A percentile compares a stretch with the other conserved stretches of the same genome.
Evolutionary conservation across 805 yeast species (phyloP).

Genomic region (Metschnikowia corniflorae): DNA sequence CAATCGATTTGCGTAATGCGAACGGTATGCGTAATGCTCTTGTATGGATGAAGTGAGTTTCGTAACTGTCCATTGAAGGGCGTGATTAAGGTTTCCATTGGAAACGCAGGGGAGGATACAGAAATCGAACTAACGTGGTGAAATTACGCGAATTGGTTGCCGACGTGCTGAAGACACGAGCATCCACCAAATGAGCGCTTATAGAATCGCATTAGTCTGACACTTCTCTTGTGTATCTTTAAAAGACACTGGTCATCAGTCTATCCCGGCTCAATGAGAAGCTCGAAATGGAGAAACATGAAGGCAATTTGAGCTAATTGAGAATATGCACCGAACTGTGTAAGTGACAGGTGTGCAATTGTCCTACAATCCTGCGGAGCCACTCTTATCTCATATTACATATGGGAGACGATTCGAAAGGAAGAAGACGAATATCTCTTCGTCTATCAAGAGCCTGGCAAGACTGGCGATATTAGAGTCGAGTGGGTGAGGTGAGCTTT

Average conservation of each 20-base stretch:
- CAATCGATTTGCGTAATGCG: constrained; percentile 4
- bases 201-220: background rate
- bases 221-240: background rate
- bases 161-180: background rate
- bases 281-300: background rate
- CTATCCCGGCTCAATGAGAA: background rate
- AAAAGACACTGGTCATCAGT: background rate
- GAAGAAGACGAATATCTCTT: no score
- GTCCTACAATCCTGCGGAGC: background rate
- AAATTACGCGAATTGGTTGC: background rate
- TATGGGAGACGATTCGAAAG: no score
- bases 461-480: no score
- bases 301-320: background rate
- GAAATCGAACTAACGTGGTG: background rate
- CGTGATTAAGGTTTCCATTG: background rate
- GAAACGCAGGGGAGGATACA: background rate
- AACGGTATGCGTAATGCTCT: constrained; percentile 1
- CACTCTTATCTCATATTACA: no score
- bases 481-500: no score
- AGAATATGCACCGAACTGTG: background rate
- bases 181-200: background rate
- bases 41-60: background rate
- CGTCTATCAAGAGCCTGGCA: no score
- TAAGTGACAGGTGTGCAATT: background rate
- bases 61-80: background rate